Conservation (phyloP, 2,329 filamentous ascomycete genomes). For the Meredithiella fracta region DNA sequence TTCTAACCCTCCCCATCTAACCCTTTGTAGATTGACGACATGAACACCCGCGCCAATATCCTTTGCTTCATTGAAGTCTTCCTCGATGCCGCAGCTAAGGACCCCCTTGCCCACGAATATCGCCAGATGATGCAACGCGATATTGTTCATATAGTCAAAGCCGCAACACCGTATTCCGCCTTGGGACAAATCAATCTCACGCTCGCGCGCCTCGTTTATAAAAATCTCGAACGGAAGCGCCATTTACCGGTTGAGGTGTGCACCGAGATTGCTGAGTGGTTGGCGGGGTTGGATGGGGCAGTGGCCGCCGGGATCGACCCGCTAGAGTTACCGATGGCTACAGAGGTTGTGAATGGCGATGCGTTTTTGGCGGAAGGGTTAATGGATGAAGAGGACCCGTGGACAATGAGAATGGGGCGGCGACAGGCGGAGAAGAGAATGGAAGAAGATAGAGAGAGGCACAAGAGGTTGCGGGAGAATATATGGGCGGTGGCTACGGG, state of each 20-base stretch:
- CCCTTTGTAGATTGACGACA: constrained; percentile 48
- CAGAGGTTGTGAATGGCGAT: background rate
- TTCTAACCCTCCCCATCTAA: background rate
- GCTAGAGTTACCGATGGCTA: constrained; percentile 2
- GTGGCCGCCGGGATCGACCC: constrained; percentile 20
- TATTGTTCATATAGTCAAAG: constrained; percentile 78
- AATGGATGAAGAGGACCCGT: background rate
- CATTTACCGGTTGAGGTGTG: constrained; percentile 64
- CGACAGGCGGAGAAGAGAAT: constrained; percentile 88
- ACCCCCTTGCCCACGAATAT: constrained; percentile 56
- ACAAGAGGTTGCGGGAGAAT: constrained; percentile 79
- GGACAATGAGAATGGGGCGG: constrained; percentile 44
- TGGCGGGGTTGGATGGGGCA: constrained; percentile 61
- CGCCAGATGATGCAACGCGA: constrained; percentile 90
- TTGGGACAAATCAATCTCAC: constrained; percentile 87
- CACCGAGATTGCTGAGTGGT: constrained; percentile 62
- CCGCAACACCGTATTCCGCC: constrained; percentile 73
- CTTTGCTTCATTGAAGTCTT: constrained; percentile 98
- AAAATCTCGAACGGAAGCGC: constrained; percentile 50
- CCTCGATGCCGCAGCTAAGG: constrained; percentile 66
- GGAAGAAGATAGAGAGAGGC: constrained; percentile 87
- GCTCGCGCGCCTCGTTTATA: constrained; percentile 68
- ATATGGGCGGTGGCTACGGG: constrained; percentile 73
- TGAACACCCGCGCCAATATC: constrained; percentile 96
- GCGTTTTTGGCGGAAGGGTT: background rate